Conservation (phyloP, 257 asterid species). For the Gentiana macrophylla region DNA sequence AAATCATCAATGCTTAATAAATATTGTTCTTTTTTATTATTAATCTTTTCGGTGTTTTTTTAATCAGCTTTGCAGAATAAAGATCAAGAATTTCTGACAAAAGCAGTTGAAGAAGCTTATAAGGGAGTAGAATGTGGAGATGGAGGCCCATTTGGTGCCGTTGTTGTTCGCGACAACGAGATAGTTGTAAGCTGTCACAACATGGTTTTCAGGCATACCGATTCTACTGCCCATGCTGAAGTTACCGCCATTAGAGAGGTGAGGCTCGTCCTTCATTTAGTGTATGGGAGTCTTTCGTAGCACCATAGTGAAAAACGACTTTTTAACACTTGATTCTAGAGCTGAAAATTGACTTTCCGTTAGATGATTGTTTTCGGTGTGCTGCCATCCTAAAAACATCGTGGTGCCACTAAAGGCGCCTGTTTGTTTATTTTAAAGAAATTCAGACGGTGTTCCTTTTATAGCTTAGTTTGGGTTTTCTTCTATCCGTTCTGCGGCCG, state of each 20-base stretch:
- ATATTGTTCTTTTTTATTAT: background rate
- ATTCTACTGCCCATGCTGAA: constrained; percentile 99
- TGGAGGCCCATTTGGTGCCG: constrained; percentile 99
- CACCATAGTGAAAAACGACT: no score
- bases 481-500: no score
- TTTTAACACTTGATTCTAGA: no score
- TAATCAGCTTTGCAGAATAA: constrained; percentile 76
- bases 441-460: no score
- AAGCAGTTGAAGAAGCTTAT: constrained; percentile 97
- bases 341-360: no score
- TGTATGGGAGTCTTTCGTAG: no score
- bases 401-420: no score
- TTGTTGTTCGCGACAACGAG: constrained; percentile 72
- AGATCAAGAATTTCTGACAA: constrained; percentile 81
- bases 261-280: constrained; percentile 11
- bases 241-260: constrained; percentile 99
- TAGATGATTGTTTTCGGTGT: no score
- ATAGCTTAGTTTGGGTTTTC: no score
- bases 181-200: constrained; percentile 93
- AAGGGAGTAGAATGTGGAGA: constrained; percentile 88
- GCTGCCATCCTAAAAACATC: no score
- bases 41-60: background rate
- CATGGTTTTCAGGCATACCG: constrained; percentile 65
- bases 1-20: background rate
- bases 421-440: no score